A percentile compares a stretch with the other conserved stretches of the same genome.
Conservation (phyloP, 495 filamentous ascomycete species). For the Bacidia rubella region DNA sequence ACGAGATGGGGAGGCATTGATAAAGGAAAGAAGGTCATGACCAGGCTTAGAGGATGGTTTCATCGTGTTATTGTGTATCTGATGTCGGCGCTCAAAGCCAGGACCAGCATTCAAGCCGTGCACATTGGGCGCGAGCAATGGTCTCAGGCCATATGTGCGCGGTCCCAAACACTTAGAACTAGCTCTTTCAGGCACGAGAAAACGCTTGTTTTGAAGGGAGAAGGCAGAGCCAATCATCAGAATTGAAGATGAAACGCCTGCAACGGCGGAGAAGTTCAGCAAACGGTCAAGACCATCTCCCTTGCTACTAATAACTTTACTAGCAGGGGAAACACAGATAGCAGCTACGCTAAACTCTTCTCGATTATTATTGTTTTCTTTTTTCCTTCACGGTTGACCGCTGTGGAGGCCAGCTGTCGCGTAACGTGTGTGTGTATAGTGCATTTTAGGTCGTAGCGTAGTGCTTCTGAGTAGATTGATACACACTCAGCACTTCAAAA, state of each 20-base stretch:
- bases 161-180: not conserved
- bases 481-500: no score
- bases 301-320: no score
- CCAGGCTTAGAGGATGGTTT: conserved; percentile 48
- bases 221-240: not conserved
- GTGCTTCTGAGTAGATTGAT: no score
- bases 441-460: not conserved
- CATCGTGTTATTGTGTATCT: conserved; percentile 31
- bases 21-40: conserved; percentile 79
- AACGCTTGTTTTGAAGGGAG: not conserved
- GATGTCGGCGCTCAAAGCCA: not conserved
- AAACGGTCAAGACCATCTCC: no score
- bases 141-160: not conserved
- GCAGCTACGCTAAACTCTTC: not conserved
- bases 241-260: not conserved
- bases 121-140: not conserved
- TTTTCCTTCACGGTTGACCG: not conserved
- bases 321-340: not conserved
- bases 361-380: not conserved
- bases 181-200: not conserved
- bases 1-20: conserved; percentile 94
- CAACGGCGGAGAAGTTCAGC: not conserved
- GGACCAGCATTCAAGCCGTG: not conserved
- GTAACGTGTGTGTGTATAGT: not conserved
- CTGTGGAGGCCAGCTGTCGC: not conserved